phyloP scores from a whole-genome alignment of 495 filamentous ascomycete genomes.

The Neurospora discreta region DNA sequence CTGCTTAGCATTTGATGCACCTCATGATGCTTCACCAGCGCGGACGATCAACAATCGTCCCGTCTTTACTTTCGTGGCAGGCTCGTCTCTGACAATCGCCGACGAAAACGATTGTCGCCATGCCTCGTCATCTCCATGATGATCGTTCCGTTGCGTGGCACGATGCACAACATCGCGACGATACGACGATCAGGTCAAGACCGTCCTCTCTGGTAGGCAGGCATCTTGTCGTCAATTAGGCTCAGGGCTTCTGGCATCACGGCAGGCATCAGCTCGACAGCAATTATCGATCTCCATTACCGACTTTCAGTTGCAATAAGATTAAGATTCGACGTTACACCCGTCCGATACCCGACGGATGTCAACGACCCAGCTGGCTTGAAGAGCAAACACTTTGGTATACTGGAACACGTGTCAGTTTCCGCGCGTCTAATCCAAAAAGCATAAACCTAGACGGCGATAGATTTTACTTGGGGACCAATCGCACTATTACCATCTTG shows the following conservation, averaged over 20 bases:
- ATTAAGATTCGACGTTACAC: background rate
- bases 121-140: background rate
- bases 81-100: background rate
- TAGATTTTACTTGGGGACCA: background rate
- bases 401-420: background rate
- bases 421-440: background rate
- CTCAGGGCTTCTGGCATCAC: background rate
- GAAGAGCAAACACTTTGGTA: background rate
- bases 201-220: background rate
- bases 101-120: background rate
- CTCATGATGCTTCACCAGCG: background rate
- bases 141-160: background rate
- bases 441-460: background rate
- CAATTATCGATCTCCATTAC: background rate
- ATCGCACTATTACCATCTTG: background rate
- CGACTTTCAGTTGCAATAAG: background rate
- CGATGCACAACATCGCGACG: background rate
- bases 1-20: background rate
- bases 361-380: background rate
- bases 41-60: background rate
- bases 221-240: background rate
- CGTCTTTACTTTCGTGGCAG: background rate
- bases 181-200: background rate
- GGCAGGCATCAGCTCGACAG: background rate
- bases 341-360: background rate